These are phyloP conservation scores for Nicotiana tomentosiformis DNA, from an alignment of 257 asterid species.

Conservation along the genomic window DNA sequence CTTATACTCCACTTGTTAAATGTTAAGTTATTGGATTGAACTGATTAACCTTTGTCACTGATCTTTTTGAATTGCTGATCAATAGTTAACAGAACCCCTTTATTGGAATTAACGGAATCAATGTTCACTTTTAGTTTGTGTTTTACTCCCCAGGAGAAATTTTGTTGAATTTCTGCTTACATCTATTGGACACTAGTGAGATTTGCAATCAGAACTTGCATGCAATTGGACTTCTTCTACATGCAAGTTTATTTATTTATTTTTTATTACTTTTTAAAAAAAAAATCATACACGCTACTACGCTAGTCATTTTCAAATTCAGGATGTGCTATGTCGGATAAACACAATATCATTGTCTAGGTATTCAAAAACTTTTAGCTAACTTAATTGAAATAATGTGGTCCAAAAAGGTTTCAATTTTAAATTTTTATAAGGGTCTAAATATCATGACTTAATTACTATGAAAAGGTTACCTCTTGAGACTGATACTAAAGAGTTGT, in stretches of 20 bases:
- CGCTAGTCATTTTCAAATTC: not conserved
- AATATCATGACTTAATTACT: too few relatives aligned
- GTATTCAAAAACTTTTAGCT: too few relatives aligned
- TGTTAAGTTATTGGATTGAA: not conserved
- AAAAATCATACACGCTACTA: not conserved
- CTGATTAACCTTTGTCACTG: not conserved
- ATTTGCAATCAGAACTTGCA: not conserved
- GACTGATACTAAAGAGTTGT: too few relatives aligned
- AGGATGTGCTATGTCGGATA: too few relatives aligned
- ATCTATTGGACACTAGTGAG: not conserved
- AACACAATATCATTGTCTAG: too few relatives aligned
- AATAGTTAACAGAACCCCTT: not conserved
- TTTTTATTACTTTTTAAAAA: too few relatives aligned
- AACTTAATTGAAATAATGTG: too few relatives aligned
- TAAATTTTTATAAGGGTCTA: too few relatives aligned
- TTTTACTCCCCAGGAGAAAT: not conserved
- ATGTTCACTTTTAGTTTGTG: not conserved
- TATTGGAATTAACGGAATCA: not conserved
- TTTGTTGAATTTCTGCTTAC: not conserved
- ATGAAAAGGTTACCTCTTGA: too few relatives aligned
- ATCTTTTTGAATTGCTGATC: not conserved
- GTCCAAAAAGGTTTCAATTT: too few relatives aligned
- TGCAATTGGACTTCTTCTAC: not conserved
- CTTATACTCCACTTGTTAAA: not conserved
- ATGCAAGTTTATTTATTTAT: too few relatives aligned